These are phyloP conservation scores for Gracilaria gracilis DNA, from an alignment of 23 red algal genomes.

Conservation along the genomic window DNA sequence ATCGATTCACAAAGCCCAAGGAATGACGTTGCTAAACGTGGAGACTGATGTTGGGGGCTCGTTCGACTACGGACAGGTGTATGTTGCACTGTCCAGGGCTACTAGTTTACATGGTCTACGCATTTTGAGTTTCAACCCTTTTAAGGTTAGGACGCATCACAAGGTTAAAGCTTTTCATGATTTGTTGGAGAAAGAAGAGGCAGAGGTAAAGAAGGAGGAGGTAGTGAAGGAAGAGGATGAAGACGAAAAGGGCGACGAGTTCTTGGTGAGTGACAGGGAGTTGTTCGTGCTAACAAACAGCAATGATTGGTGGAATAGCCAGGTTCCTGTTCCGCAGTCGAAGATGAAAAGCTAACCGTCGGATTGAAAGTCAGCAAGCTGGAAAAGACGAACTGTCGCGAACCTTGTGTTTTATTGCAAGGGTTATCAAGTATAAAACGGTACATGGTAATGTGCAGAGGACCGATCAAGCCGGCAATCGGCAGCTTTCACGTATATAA, in stretches of 20 bases:
- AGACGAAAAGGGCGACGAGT: neutral
- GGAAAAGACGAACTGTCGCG: neutral
- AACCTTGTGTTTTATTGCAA: neutral
- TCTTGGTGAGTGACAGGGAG: constrained; percentile 25
- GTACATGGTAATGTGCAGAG: no score
- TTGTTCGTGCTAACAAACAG: neutral
- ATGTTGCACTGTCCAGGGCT: constrained; percentile 70
- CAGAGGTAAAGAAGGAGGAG: neutral
- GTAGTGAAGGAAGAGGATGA: neutral
- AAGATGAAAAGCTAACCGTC: neutral
- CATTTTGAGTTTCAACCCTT: constrained; percentile 37
- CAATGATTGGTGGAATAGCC: constrained; percentile 20
- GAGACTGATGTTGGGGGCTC: constrained; percentile 62
- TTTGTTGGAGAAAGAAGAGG: neutral
- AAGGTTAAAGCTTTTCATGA: constrained; percentile 53
- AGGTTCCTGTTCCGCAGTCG: neutral
- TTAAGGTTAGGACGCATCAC: constrained; percentile 50
- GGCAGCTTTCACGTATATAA: no score
- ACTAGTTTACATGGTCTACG: constrained; percentile 49
- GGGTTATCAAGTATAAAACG: no score
- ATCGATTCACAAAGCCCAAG: constrained; percentile 71
- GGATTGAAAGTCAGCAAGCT: no score
- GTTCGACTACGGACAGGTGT: constrained; percentile 78
- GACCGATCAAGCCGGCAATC: no score
- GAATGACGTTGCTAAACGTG: constrained; percentile 66